Conservation (phyloP, 1,284 basidiomycete genomes). For the Fomes fomentarius region DNA sequence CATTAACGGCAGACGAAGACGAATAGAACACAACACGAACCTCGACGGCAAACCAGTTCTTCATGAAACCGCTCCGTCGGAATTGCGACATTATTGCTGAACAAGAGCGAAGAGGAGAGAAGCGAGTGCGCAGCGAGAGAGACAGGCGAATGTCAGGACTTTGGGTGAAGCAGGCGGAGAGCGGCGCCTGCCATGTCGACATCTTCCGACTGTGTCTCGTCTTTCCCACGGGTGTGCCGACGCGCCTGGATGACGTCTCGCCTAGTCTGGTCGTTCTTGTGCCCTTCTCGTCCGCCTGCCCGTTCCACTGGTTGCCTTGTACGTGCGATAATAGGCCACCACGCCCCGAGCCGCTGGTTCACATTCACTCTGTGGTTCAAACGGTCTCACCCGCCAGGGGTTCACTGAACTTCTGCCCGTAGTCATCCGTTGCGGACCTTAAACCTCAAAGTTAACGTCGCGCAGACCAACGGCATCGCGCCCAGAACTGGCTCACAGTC, state of each 20-base stretch:
- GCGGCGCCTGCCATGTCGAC: conserved; percentile 15
- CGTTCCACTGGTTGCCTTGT: no score
- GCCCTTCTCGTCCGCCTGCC: neutral
- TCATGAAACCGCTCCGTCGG: conserved; percentile 50
- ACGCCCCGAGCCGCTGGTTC: no score
- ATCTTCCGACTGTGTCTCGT: conserved; percentile 20
- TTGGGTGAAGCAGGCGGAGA: neutral
- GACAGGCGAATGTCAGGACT: neutral
- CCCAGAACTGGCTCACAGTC: neutral
- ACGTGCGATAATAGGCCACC: no score
- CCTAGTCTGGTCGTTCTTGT: conserved; percentile 8
- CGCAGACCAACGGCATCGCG: no score
- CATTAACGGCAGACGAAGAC: neutral
- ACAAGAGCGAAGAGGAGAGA: conserved; percentile 5
- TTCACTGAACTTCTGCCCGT: no score
- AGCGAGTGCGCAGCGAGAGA: conserved; percentile 1
- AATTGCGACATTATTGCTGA: conserved; percentile 31
- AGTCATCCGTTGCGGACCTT: no score
- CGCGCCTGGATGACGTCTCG: conserved; percentile 21
- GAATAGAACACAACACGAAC: conserved; percentile 39
- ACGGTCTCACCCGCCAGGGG: no score
- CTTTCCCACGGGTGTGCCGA: conserved; percentile 27
- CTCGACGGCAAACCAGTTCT: conserved; percentile 84
- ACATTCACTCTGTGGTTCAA: neutral
- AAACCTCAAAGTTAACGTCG: no score